Conservation (phyloP, 108 stramenopile species). For the Stephanodiscus triporus region DNA sequence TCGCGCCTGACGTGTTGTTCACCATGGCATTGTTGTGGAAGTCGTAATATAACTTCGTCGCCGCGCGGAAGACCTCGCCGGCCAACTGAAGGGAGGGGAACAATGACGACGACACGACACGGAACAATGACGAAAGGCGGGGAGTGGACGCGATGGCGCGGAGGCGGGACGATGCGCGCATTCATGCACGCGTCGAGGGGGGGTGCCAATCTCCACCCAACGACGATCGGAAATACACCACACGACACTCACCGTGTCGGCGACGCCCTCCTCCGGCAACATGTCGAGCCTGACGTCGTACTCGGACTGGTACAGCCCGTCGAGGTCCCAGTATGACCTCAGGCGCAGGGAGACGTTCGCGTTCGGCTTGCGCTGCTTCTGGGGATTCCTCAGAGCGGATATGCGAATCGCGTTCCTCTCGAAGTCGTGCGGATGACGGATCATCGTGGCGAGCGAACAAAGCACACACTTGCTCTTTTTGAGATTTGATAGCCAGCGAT, state of each 20-base stretch:
- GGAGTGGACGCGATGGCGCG: too few species aligned
- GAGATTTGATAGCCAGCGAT: too few species aligned
- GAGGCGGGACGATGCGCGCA: too few species aligned
- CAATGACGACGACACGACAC: background rate
- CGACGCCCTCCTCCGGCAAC: conserved; percentile 8
- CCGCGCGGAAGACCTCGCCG: conserved; percentile 25
- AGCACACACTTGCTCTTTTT: too few species aligned
- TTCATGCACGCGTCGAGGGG: too few species aligned
- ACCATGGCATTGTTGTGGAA: conserved; percentile 28
- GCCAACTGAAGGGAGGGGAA: background rate
- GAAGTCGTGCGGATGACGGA: too few species aligned
- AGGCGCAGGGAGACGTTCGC: background rate
- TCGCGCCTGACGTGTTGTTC: conserved; percentile 19
- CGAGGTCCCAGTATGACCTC: conserved; percentile 13
- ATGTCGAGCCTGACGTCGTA: conserved; percentile 6
- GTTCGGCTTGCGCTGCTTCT: conserved; percentile 20
- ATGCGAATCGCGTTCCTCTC: background rate
- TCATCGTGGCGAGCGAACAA: too few species aligned
- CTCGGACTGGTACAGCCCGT: conserved; percentile 5
- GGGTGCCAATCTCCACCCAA: too few species aligned
- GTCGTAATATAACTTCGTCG: conserved; percentile 24
- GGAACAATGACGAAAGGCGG: too few species aligned
- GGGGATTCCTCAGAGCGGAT: background rate
- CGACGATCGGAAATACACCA: too few species aligned
- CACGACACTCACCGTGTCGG: conserved; percentile 3